phyloP scores from a whole-genome alignment of 2,329 filamentous ascomycete species.

The Hortaea sp. region DNA sequence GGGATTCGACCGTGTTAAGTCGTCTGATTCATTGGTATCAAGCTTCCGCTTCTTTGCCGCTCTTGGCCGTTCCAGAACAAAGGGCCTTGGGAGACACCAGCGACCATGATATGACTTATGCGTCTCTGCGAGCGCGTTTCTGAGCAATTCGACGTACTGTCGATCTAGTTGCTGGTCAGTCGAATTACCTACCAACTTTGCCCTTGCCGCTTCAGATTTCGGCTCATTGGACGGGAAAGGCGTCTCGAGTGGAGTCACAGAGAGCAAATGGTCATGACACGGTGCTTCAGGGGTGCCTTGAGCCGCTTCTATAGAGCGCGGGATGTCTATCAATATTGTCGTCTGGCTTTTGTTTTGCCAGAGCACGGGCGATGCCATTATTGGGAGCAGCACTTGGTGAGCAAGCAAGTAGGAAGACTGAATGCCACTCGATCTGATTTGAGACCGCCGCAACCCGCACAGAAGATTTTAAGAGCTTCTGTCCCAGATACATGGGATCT shows the following conservation, averaged over 20 bases:
- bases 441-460: too few relatives aligned
- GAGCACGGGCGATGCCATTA: constrained; percentile 33
- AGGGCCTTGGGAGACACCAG: constrained; percentile 28
- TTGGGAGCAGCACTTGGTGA: too few relatives aligned
- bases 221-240: constrained; percentile 50
- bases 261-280: constrained; percentile 35
- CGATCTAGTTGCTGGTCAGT: constrained; percentile 25
- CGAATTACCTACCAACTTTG: constrained; percentile 27
- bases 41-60: constrained; percentile 16
- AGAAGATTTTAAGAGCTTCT: too few relatives aligned
- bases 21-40: not conserved
- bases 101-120: constrained; percentile 6
- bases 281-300: constrained; percentile 41
- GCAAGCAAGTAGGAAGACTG: too few relatives aligned
- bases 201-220: constrained; percentile 37
- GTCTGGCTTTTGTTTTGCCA: constrained; percentile 43
- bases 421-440: too few relatives aligned
- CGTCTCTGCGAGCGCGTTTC: constrained; percentile 30
- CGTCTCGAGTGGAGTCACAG: constrained; percentile 32
- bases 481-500: too few relatives aligned
- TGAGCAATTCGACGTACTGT: constrained; percentile 29
- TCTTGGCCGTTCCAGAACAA: constrained; percentile 1
- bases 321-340: constrained; percentile 57
- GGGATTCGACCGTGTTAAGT: not conserved
- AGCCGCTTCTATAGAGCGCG: constrained; percentile 56